Evolutionary conservation across 495 filamentous ascomycete species (phyloP).

Genomic region (Aspergillus hancockii): DNA sequence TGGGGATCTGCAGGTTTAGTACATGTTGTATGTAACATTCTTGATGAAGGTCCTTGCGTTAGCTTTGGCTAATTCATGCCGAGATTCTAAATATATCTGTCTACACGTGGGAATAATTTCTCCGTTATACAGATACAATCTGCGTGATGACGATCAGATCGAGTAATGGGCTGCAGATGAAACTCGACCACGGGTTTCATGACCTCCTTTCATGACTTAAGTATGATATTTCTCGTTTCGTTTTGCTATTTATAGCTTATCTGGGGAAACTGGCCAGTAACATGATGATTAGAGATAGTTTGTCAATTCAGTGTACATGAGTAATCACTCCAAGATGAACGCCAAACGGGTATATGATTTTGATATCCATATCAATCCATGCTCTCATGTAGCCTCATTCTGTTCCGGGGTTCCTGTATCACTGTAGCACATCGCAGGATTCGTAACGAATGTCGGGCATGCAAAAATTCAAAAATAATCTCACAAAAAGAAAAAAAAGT

Average conservation of each 20-base stretch:
- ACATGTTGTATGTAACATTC: no score
- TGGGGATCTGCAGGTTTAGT: no score
- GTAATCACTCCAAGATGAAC: constrained; percentile 2
- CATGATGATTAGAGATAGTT: background rate
- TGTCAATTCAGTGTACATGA: background rate
- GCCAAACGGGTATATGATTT: constrained; percentile 5
- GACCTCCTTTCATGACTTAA: background rate
- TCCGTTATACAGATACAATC: background rate
- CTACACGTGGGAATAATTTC: background rate
- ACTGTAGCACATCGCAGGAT: constrained; percentile 3
- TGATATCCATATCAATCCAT: constrained; percentile 5
- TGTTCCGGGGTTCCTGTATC: background rate
- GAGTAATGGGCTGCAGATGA: background rate
- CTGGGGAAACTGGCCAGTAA: background rate
- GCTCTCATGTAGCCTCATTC: constrained; percentile 4
- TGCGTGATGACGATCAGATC: background rate
- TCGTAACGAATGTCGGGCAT: constrained; percentile 1
- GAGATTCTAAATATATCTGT: constrained; percentile 3
- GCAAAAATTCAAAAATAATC: background rate
- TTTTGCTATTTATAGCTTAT: background rate
- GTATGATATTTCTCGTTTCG: background rate
- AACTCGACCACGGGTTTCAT: background rate
- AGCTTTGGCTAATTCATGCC: background rate
- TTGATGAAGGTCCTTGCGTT: background rate
- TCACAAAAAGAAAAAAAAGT: background rate